Conservation (phyloP, 768 basidiomycete genomes). For the Butyriboletus loyo region DNA sequence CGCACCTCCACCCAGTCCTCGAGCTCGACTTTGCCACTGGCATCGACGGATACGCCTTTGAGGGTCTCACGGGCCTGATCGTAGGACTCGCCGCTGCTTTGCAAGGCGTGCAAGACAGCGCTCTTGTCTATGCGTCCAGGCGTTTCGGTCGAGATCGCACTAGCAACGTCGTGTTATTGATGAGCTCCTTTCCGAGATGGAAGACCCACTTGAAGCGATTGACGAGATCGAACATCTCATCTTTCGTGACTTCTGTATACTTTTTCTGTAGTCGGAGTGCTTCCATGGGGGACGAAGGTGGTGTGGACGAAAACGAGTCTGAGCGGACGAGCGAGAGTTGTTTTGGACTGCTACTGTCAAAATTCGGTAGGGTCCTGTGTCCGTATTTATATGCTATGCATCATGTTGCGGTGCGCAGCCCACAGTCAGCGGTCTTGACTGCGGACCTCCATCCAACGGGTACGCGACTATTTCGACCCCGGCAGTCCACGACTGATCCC, state of each 20-base stretch:
- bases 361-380: too few relatives aligned
- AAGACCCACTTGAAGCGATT: slow-evolving; percentile 89
- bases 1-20: slow-evolving; percentile 98
- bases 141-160: slow-evolving; percentile 71
- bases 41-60: slow-evolving; percentile 91
- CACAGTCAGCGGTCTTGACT: too few relatives aligned
- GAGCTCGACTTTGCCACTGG: slow-evolving; percentile 92
- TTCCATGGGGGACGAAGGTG: slow-evolving; percentile 53
- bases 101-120: slow-evolving; percentile 72
- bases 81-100: slow-evolving; percentile 82
- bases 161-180: slow-evolving; percentile 27
- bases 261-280: slow-evolving; percentile 87
- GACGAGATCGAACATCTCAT: slow-evolving; percentile 94
- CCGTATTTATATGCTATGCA: too few relatives aligned
- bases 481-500: too few relatives aligned
- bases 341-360: slow-evolving; percentile 17
- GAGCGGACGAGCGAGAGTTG: not conserved
- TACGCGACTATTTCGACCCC: too few relatives aligned
- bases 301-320: slow-evolving; percentile 9
- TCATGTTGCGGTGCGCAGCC: too few relatives aligned
- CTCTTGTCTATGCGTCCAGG: slow-evolving; percentile 84
- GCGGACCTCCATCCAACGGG: too few relatives aligned
- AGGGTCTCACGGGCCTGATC: slow-evolving; percentile 87
- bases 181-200: not conserved
- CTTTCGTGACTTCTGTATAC: slow-evolving; percentile 84